Base-by-base conservation (phyloP, 2,329 filamentous ascomycete genomes). In the Trichoderma koningiopsis region DNA sequence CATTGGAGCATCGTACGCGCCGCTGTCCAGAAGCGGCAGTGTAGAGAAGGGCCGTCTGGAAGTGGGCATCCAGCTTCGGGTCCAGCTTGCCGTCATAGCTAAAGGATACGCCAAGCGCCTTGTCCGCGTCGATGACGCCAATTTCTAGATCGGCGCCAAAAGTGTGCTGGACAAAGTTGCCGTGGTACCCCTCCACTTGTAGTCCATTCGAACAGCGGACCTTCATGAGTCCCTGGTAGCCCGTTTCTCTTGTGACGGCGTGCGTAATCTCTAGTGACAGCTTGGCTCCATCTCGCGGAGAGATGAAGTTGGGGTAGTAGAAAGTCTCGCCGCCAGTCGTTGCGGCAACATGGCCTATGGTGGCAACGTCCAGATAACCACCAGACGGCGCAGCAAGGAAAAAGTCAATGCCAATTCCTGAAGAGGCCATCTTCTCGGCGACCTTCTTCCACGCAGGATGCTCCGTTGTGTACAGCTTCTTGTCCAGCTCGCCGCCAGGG, bases 41-140 rank as follows among this genome's bases (percentile, higher is more conserved):
- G 81, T 99, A 99, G 2, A 99, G 87, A 3, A 99, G 83, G 2
- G 96, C 96, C 27, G 92, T 93, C 79, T 99, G 96, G 86, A 99
- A 99, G 81, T 99, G 96, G 8, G 95, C 95, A 79, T 99, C 96
- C 27, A 98, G 86, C 81, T 97, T 97, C 5, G 93, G 85, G 80
- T 99, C 96, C n/a, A 99, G 88, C 81, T 98, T 98, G 70, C 96
- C 96, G 77, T 99, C 96, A 79, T 99, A 97, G 75, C 88, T 92
- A 79, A 99, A 99, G 60, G 93, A 91, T 13, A 98, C 92, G 3
- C 91, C 92, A 73, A 99, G 87, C 11, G 95, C 93, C 82, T 97
- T 97, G 81, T 99, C 96, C 24, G 93, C 90, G 78, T 98, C 96
- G 63, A 98, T 89, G 63, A 92, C 88, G 33, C 96, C 96, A 75